Evolutionary conservation across 2,329 filamentous ascomycete species (phyloP), one percentile per base, ranked within the genome.

Genomic region (Ophiosphaerella korrae): DNA sequence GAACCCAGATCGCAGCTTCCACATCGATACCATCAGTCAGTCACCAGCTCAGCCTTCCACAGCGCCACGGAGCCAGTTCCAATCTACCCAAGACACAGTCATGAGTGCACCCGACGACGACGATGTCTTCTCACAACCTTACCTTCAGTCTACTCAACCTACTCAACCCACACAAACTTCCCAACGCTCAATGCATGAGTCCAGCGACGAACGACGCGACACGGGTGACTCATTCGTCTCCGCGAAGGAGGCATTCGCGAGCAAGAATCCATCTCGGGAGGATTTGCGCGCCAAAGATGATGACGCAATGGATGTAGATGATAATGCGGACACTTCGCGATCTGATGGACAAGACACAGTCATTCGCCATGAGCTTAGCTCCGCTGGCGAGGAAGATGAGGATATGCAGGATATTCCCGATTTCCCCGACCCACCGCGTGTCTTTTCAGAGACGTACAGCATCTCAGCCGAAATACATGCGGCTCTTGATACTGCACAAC

Each of bases 151-250:
- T 2, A 72, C 71, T 7, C 70, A 72, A 45, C 61, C 66, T 6
- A 71, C 68, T 16, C 66, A 71, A 46, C 40, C 66, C 5, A 62
- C 62, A 3, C 56, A 65, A 35, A 70, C 68, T 1, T 70, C 72
- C 42, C 49, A 57, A 38, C 57, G 52, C 24, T 70, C 63, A 2
- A 53, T 64, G 26, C 51, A 62, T 23, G 50, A 55, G 14, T 34
- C 51, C 0, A 61, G 63, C 2, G 66, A 67, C 5, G 52, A 65
- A 45, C 58, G 67, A 61, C 57, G 68, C 66, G 57, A 72, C 58
- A 60, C 69, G 42, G 68, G 76, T 42, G 77, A 78, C 43, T 79
- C 78, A 1, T 81, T 80, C 51, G 74, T 79, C 13, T 80, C 78
- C 9, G 78, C 78, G 2, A 75, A 77, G 41, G 78, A 80, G 52